Evolutionary conservation across 2,329 filamentous ascomycete genomes (phyloP).

Genomic region (Cercospora citrullina): DNA sequence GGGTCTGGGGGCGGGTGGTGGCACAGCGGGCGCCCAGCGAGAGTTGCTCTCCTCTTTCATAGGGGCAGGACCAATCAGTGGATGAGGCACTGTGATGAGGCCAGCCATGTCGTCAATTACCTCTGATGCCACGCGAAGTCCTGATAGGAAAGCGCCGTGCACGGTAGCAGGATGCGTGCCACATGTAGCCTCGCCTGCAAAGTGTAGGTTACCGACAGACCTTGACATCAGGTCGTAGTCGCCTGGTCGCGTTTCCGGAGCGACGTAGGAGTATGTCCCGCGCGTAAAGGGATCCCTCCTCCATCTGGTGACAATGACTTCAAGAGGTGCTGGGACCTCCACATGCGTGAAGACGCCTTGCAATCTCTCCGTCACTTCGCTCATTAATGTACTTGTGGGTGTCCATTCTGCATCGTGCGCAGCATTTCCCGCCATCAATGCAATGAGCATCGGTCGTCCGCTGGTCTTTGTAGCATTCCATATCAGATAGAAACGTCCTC

Average conservation of each 20-base stretch:
- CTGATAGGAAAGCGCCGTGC: slow-evolving; percentile 93
- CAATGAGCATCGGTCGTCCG: slow-evolving; percentile 80
- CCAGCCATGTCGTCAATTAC: slow-evolving; percentile 79
- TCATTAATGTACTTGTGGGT: slow-evolving; percentile 71
- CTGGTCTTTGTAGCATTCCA: slow-evolving; percentile 93
- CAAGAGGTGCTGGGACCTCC: slow-evolving; percentile 72
- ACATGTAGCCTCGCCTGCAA: slow-evolving; percentile 94
- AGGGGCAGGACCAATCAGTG: slow-evolving; percentile 63
- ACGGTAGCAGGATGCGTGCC: slow-evolving; percentile 95
- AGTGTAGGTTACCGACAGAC: slow-evolving; percentile 82
- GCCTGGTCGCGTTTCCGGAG: slow-evolving; percentile 74
- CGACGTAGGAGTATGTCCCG: slow-evolving; percentile 94
- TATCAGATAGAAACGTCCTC: slow-evolving; percentile 96
- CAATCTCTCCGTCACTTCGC: slow-evolving; percentile 77
- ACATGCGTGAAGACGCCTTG: slow-evolving; percentile 67
- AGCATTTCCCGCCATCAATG: slow-evolving; percentile 92
- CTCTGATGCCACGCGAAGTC: slow-evolving; percentile 83
- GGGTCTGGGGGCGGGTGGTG: background rate
- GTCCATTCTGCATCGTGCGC: slow-evolving; percentile 82
- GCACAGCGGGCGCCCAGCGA: slow-evolving; percentile 8
- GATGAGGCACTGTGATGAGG: slow-evolving; percentile 72
- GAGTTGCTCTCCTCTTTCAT: slow-evolving; percentile 46
- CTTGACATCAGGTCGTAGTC: slow-evolving; percentile 93
- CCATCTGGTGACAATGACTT: slow-evolving; percentile 91
- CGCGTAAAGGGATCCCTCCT: slow-evolving; percentile 85